Conservation (phyloP, 2,329 filamentous ascomycete species). For the Stachybotrys echinatus region DNA sequence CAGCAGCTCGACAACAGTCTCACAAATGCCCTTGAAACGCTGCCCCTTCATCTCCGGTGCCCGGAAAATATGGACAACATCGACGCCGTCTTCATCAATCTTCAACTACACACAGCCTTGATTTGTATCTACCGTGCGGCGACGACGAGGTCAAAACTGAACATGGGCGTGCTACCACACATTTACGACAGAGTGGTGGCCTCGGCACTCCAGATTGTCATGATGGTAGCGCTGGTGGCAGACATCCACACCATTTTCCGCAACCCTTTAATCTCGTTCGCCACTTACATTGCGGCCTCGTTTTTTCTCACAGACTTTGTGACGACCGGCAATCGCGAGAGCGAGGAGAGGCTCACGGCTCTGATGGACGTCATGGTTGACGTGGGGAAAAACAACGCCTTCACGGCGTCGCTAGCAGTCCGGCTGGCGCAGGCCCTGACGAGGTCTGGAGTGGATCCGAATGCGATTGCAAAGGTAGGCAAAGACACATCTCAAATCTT, state of each 20-base stretch:
- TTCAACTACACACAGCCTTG: slow-evolving; percentile 9
- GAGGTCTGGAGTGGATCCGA: slow-evolving; percentile 6
- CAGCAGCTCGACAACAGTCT: slow-evolving; percentile 6
- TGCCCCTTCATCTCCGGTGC: slow-evolving; percentile 6
- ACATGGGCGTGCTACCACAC: slow-evolving; percentile 4
- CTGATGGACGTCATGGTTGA: slow-evolving; percentile 42
- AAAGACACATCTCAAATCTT: too few relatives aligned
- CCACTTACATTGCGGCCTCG: slow-evolving; percentile 8
- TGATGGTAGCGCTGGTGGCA: slow-evolving; percentile 9
- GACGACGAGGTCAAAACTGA: slow-evolving; percentile 6
- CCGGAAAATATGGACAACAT: slow-evolving; percentile 10
- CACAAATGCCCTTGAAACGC: slow-evolving; percentile 8
- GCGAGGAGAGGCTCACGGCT: slow-evolving; percentile 57
- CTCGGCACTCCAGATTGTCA: slow-evolving; percentile 11
- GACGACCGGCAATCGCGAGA: background rate
- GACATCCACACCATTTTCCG: slow-evolving; percentile 8
- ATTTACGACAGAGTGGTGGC: slow-evolving; percentile 6
- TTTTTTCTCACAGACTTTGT: slow-evolving; percentile 9
- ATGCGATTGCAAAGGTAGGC: slow-evolving; percentile 8
- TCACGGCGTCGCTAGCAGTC: slow-evolving; percentile 48
- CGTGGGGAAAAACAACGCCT: slow-evolving; percentile 40
- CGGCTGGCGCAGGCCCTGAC: slow-evolving; percentile 62
- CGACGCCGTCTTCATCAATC: slow-evolving; percentile 10
- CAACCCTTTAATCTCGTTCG: slow-evolving; percentile 9
- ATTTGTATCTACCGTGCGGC: slow-evolving; percentile 10